Evolutionary conservation across 139 green algal species (phyloP), one percentile per base, ranked within the genome.

Genomic region (Chlorokybus atmophyticus): DNA sequence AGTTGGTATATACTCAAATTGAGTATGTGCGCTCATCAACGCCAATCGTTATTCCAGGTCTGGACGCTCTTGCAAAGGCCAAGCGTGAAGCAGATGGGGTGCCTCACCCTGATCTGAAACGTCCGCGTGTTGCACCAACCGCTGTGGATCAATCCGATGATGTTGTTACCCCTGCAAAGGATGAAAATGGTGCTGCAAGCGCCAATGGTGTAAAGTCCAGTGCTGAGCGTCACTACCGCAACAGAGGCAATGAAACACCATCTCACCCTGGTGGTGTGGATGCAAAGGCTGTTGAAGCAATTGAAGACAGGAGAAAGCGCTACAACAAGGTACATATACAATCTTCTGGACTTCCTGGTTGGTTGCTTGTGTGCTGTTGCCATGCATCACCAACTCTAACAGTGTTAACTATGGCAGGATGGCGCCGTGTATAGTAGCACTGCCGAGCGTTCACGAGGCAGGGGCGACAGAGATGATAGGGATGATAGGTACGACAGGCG

Each of bases 61-160:
- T 67, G n/a, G 59, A 67, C 40, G 59, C 50, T 29, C 40, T 67
- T 28, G 59, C 59, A 10, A 17, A 50, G 28, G 59, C 59, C 10
- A 67, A 67, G 49, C 59, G 59, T 17, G 50, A 25, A 31, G 14
- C 38, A 14, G 38, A 44, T 44, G 38, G 14, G 14, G 14, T 44
- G 17, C 14, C 14, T 44, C 14, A 17, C 14, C 49, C 28, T 3
- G 50, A 26, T 27, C 49, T 28, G 23, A 28, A 64, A 24, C 24
- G 48, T 19, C 24, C 44, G 48, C 14, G 4, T 3, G 23, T 4
- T 35, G 41, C n/a, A n/a, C 14, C 38, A 44, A 44, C 30, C 35
- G 40, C 29, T 28, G 27, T 39, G 49, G 26, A 4, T 39, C 21
- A 3, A 26, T 26, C 7, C 42, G 42, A 6, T 28, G 29, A 40